phyloP scores from a whole-genome alignment of 2,329 filamentous ascomycete species.

The Alternaria incomplexa region DNA sequence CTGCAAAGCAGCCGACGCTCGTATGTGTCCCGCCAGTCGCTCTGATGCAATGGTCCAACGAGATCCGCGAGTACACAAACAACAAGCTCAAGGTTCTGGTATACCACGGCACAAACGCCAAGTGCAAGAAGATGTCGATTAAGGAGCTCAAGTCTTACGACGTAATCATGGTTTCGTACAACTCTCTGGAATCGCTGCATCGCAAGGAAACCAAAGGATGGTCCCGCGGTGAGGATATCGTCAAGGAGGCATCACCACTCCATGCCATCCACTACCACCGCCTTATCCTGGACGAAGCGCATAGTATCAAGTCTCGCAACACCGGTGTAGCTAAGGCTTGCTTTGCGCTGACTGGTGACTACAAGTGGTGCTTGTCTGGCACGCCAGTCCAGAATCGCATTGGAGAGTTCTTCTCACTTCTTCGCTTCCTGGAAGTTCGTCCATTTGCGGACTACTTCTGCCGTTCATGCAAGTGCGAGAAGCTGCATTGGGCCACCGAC shows the following conservation, averaged over 20 bases:
- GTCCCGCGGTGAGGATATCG: slow-evolving; percentile 76
- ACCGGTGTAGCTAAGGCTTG: slow-evolving; percentile 95
- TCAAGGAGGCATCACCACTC: slow-evolving; percentile 78
- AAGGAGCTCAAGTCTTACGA: slow-evolving; percentile 82
- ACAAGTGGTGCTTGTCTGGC: slow-evolving; percentile 95
- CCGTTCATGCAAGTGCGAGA: slow-evolving; percentile 80
- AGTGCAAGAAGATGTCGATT: slow-evolving; percentile 76
- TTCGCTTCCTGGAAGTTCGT: slow-evolving; percentile 86
- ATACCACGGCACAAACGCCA: slow-evolving; percentile 84
- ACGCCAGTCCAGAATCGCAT: slow-evolving; percentile 97
- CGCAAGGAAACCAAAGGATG: slow-evolving; percentile 93
- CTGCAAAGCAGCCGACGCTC: slow-evolving; percentile 79
- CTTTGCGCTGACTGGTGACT: slow-evolving; percentile 84
- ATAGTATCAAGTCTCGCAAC: slow-evolving; percentile 89
- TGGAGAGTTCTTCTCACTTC: slow-evolving; percentile 92
- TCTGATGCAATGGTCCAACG: slow-evolving; percentile 85
- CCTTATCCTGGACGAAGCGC: slow-evolving; percentile 91
- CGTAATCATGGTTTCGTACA: slow-evolving; percentile 97
- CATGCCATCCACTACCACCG: slow-evolving; percentile 89
- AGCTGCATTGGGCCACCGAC: slow-evolving; percentile 82
- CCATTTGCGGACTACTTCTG: slow-evolving; percentile 96
- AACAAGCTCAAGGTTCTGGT: slow-evolving; percentile 89
- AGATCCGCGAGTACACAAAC: slow-evolving; percentile 72
- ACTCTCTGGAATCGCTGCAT: slow-evolving; percentile 85
- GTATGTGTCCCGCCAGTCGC: slow-evolving; percentile 93